Percentiles rank a stretch among this genome's conserved stretches.
These are phyloP conservation scores for Diaporthe citriasiana DNA, from an alignment of 2,329 filamentous ascomycete genomes.

Conservation along the genomic window DNA sequence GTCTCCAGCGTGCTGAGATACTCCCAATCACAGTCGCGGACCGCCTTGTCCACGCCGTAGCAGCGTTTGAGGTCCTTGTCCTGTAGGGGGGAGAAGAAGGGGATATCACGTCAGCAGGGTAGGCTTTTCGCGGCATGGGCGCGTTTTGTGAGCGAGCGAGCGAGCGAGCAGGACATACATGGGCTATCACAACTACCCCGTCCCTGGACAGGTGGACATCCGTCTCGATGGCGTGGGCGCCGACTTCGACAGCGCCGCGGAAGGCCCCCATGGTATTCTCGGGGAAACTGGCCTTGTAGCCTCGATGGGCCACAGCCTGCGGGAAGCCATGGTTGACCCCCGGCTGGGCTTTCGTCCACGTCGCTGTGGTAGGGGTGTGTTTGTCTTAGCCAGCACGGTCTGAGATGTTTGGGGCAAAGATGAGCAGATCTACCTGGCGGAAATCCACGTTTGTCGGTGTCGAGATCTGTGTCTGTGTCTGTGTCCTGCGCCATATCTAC, in stretches of 20 bases:
- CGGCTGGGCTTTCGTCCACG: slow-evolving; percentile 30
- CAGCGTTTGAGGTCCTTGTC: slow-evolving; percentile 84
- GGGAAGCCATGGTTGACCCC: slow-evolving; percentile 61
- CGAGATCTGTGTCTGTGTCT: background rate
- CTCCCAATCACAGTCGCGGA: slow-evolving; percentile 83
- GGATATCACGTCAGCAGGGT: background rate
- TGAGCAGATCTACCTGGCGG: slow-evolving; percentile 35
- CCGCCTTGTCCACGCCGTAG: slow-evolving; percentile 80
- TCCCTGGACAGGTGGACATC: slow-evolving; percentile 89
- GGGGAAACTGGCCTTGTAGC: slow-evolving; percentile 82
- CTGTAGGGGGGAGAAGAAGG: background rate
- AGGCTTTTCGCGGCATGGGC: too few species aligned
- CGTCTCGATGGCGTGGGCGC: slow-evolving; percentile 87
- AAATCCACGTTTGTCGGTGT: slow-evolving; percentile 26
- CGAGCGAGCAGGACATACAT: slow-evolving; percentile 65
- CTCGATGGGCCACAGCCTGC: slow-evolving; percentile 83
- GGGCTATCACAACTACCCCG: slow-evolving; percentile 86
- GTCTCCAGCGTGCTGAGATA: slow-evolving; percentile 80
- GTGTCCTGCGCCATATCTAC: slow-evolving; percentile 8
- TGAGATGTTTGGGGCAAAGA: background rate
- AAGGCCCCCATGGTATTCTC: slow-evolving; percentile 92
- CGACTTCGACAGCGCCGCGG: slow-evolving; percentile 77
- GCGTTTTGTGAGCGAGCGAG: background rate
- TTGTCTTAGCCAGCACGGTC: slow-evolving; percentile 1
- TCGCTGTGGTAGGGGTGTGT: background rate